phyloP scores from a whole-genome alignment of 1,284 basidiomycete species.

The Inonotus obliquus region DNA sequence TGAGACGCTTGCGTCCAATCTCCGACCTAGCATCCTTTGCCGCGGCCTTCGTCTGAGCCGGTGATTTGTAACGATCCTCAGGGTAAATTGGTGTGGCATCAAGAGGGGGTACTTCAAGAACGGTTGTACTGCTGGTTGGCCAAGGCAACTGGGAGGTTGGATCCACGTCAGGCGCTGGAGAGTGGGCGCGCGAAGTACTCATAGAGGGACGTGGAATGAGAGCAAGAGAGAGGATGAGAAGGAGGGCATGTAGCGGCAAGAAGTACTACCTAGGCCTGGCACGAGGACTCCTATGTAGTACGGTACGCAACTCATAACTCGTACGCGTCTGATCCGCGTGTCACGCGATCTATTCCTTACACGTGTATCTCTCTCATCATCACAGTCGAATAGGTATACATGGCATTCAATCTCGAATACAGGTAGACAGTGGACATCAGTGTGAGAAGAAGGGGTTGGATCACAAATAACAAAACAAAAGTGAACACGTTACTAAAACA shows the following conservation, averaged over 20 bases:
- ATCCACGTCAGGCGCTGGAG: conserved; percentile 45
- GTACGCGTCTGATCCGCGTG: background rate
- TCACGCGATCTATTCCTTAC: background rate
- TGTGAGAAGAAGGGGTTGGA: background rate
- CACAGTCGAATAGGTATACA: background rate
- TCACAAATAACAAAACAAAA: background rate
- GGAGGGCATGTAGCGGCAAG: background rate
- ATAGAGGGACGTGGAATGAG: background rate
- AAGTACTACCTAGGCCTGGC: background rate
- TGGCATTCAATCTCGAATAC: background rate
- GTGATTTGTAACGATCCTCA: conserved; percentile 2
- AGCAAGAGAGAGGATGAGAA: background rate
- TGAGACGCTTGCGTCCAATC: conserved; percentile 36
- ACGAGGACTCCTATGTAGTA: background rate
- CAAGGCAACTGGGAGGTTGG: conserved; percentile 72
- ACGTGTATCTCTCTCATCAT: background rate
- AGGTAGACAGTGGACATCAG: background rate
- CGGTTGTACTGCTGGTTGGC: conserved; percentile 50
- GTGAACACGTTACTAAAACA: conserved; percentile 9
- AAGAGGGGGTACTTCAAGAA: conserved; percentile 16
- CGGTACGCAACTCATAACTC: background rate
- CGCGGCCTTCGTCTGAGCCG: background rate
- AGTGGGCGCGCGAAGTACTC: background rate
- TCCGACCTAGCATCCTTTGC: conserved; percentile 18
- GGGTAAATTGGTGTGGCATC: background rate